Evolutionary conservation across 2,329 filamentous ascomycete species (phyloP), one percentile per base, ranked within the genome.

Genomic region (Diaporthe citriasiana): DNA sequence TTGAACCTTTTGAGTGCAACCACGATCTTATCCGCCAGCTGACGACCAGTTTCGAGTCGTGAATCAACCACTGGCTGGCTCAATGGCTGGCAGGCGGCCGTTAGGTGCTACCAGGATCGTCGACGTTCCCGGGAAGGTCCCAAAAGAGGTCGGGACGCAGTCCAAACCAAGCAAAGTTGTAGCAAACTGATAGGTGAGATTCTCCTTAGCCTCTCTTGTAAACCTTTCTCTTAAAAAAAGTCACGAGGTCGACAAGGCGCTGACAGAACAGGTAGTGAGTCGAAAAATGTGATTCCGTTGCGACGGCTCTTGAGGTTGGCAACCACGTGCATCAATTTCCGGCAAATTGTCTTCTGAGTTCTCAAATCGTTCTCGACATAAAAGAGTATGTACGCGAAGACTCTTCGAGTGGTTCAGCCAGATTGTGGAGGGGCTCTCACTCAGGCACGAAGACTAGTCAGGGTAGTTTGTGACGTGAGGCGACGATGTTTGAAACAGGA

Each of bases 401-500:
- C 3, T 40, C 47, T 25, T 53, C 12, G 6, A 9, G 6, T 38
- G 13, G 27, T 22, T 53, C 15, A 19, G 27, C 27, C 38, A 59
- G 12, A 40, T 47, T 38, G 17, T 6, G 59, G 9, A 50, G 33
- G 15, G 47, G n/a, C n/a, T 13, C n/a, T 30, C 35, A n/a, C 33
- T 68, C 45, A 27, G 47, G n/a, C 5, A 33, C 33, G 17, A 30
- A 38, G 63, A 25, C 33, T 22, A 17, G 45, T 53, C 63, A 68
- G 47, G 47, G 10, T 27, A 30, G 22, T 25, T 27, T 53, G 63
- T 51, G 33, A 40, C 33, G 47, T 22, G 63, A 68, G 47, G 33
- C n/a, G 63, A 25, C 47, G 47, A 68, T 68, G 63, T 68, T 27
- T 68, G 33, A 68, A 68, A 68, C 63, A 68, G 10, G 47, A 38